Evolutionary conservation across 2,329 filamentous ascomycete species (phyloP).

Genomic region (Leptographium galeiforme): DNA sequence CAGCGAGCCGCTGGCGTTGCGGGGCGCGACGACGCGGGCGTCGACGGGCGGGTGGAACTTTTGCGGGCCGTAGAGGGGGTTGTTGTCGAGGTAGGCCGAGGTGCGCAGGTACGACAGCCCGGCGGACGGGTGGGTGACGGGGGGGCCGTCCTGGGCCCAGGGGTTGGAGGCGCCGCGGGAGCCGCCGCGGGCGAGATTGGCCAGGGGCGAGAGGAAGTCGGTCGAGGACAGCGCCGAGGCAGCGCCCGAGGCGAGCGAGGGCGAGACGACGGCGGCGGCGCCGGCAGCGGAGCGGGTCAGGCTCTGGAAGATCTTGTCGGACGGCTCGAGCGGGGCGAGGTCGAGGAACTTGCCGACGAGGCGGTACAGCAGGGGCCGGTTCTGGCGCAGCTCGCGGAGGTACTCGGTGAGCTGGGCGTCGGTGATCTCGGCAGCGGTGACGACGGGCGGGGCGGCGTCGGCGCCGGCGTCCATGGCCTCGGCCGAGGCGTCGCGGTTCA

Average conservation of each 20-base stretch:
- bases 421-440: slow-evolving; percentile 26
- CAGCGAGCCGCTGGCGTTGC: slow-evolving; percentile 13
- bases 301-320: slow-evolving; percentile 6
- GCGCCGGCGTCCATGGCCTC: slow-evolving; percentile 26
- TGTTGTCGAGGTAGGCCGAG: slow-evolving; percentile 40
- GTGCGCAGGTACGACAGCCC: slow-evolving; percentile 50
- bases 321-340: slow-evolving; percentile 36
- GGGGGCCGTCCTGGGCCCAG: slow-evolving; percentile 41
- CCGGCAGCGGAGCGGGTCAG: neutral
- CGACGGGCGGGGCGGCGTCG: slow-evolving; percentile 16
- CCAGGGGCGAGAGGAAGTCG: slow-evolving; percentile 15
- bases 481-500: slow-evolving; percentile 23
- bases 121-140: slow-evolving; percentile 46
- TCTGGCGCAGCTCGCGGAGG: slow-evolving; percentile 37
- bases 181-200: neutral
- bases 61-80: slow-evolving; percentile 48
- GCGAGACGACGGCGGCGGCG: slow-evolving; percentile 7
- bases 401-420: slow-evolving; percentile 38
- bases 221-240: slow-evolving; percentile 5
- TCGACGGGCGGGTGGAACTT: slow-evolving; percentile 31
- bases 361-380: slow-evolving; percentile 36
- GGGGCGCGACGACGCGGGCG: slow-evolving; percentile 37
- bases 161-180: slow-evolving; percentile 19
- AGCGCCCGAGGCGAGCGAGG: slow-evolving; percentile 7
- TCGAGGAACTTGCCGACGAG: slow-evolving; percentile 49